Base-by-base conservation (phyloP, 306 rosid genomes). In the Prunus campanulata region DNA sequence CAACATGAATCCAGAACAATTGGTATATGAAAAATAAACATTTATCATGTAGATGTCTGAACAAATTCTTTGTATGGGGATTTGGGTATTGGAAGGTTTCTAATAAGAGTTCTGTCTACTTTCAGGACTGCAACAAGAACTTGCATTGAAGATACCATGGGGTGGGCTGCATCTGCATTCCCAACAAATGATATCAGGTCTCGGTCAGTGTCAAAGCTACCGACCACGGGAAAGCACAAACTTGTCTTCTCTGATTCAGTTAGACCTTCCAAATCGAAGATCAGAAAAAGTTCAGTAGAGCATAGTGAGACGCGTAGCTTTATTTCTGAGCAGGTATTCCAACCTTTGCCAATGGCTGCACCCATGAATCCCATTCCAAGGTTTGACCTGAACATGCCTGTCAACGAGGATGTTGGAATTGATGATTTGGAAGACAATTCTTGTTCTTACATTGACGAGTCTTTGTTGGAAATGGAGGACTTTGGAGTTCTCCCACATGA, bases 151-250 rank as follows among this genome's bases (percentile, higher is more conserved):
- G 93, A 83, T 83, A 72, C 74, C 68, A 75, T 76, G 63, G 93
- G 88, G 72, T 95, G 99, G 99, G 99, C 97, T 39, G 88, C 90
- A 11, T 90, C 96, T 22, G 91, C 85, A 25, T 92, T 95, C 83
- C 92, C 89, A 0, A 82, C 86, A 48, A 88, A 87, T 14, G 97
- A 95, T 68, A 50, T 85, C 68, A 79, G 78, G 82, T 75, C 90
- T 76, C 89, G 92, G 82, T 78, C 91, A 59, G 85, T 88, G 62
- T 77, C 86, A 24, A 91, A 84, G 86, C 50, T 78, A 68, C 93
- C 89, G 55, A 83, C 91, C n/a, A 75, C 80, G n/a, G 98, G 96
- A 78, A 95, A 91, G 87, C 97, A 89, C 73, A 95, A 88, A 82
- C 86, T 80, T 27, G 79, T 91, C 27, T 66, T 69, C 30, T 71